phyloP scores from a whole-genome alignment of 73 alveolate species.

The Tetrahymena thermophila region DNA sequence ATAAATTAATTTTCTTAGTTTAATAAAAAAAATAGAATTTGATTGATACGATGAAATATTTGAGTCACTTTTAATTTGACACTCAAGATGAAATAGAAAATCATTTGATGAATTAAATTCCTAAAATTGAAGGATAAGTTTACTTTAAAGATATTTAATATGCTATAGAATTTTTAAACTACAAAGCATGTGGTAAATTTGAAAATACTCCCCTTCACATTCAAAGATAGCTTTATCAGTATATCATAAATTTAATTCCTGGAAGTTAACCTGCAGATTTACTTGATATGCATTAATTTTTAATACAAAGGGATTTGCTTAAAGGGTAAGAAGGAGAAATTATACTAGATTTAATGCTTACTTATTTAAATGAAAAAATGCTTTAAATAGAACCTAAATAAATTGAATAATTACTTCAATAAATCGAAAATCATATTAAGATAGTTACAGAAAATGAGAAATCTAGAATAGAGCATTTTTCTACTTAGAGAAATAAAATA shows the following conservation, averaged over 20 bases:
- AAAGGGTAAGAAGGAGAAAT: neutral
- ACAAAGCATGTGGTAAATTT: neutral
- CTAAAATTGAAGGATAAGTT: constrained; percentile 3
- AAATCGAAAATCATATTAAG: neutral
- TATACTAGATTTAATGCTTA: neutral
- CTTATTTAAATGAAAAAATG: neutral
- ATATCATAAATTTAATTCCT: neutral
- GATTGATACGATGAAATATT: neutral
- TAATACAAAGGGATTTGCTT: neutral
- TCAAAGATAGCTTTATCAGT: neutral
- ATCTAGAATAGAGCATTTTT: neutral
- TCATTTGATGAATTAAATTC: neutral
- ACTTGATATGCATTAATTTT: neutral
- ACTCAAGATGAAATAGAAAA: constrained; percentile 1
- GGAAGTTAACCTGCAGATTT: neutral
- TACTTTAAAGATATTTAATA: constrained; percentile 2
- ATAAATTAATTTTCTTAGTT: no score
- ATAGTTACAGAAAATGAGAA: neutral
- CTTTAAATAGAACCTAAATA: neutral
- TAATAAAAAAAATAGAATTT: neutral
- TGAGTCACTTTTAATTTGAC: neutral
- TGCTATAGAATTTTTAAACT: neutral
- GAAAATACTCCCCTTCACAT: neutral
- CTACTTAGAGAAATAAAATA: neutral
- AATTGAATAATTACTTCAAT: neutral